Base-by-base conservation (phyloP, 805 yeast genomes). In the Starmera pachycereana region DNA sequence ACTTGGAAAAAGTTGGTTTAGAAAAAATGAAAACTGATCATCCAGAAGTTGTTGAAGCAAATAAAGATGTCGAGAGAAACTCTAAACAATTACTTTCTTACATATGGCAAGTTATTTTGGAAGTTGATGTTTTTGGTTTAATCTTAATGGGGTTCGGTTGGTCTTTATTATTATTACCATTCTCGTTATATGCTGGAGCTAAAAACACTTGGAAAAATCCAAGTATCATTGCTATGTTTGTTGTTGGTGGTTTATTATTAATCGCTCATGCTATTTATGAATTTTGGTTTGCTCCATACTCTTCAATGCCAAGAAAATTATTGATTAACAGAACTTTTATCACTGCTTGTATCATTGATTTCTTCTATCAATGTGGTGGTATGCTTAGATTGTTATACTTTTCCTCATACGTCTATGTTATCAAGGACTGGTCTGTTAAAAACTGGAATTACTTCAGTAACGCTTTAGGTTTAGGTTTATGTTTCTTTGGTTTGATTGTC, bases 181-280 rank as follows among this genome's bases (percentile, higher is more conserved):
- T 62, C 40, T 62, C 68, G 4, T 48, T 66, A 6, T 53, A 58
- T 38, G 28, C 56, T 0, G 39, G 53, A 35, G 69, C 68, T 14
- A 42, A 49, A 25, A 53, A 56, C 33, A 58, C 57, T 5, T 67
- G 65, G 61, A 47, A 44, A 12, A 61, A 62, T 42, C 68, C 68
- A 16, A 58, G 62, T 37, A 53, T 69, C 51, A 68, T 69, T 44
- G 72, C 65, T 28, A 65, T 68, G 72, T 46, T 66, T 19, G 57
- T 63, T 34, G 56, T 65, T 44, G 72, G 73, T 43, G 58, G 61
- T 33, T 42, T 58, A 4, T 41, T 66, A 7, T 49, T 68, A 40
- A 54, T 65, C 19, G 42, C 45, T 8, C 66, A 60, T 42, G 53
- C 52, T 6, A 33, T 63, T 19, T 66, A 61, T 51, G 72, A 68